Conservation (phyloP, 257 asterid species). For the Solanum bulbocastanum region DNA sequence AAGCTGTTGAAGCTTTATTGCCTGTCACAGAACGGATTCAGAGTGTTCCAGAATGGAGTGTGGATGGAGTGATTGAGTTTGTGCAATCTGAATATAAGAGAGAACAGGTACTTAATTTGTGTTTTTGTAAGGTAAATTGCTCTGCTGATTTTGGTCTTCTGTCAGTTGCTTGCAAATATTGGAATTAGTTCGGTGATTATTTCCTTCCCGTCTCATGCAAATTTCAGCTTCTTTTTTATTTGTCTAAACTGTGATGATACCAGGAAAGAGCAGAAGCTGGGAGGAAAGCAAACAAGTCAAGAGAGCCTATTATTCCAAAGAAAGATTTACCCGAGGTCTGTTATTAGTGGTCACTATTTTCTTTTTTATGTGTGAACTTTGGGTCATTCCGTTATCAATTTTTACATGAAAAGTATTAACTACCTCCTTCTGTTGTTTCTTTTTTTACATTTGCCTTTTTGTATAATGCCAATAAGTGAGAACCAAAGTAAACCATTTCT, state of each 20-base stretch:
- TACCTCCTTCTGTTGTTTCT: neutral
- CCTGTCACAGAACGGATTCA: constrained; percentile 44
- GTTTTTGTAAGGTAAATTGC: neutral
- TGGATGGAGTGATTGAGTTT: constrained; percentile 63
- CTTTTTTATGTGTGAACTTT: neutral
- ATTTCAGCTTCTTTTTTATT: neutral
- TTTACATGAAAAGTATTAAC: neutral
- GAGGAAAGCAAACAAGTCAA: constrained; percentile 26
- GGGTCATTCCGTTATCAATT: neutral
- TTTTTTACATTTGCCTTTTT: neutral
- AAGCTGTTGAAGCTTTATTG: constrained; percentile 64
- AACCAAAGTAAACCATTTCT: neutral
- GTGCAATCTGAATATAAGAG: constrained; percentile 41
- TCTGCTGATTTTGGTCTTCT: neutral
- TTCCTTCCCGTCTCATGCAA: neutral
- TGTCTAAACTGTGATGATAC: neutral
- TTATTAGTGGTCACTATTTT: constrained; percentile 1
- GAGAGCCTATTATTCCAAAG: constrained; percentile 26
- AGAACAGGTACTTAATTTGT: constrained; percentile 34
- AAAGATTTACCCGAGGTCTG: constrained; percentile 60
- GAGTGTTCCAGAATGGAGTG: constrained; percentile 54
- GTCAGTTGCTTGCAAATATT: neutral
- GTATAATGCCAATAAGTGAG: neutral
- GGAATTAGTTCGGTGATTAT: neutral
- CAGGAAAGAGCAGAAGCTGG: constrained; percentile 37